Conservation (phyloP, 352 stramenopile genomes). For the Phytophthora sojae region DNA sequence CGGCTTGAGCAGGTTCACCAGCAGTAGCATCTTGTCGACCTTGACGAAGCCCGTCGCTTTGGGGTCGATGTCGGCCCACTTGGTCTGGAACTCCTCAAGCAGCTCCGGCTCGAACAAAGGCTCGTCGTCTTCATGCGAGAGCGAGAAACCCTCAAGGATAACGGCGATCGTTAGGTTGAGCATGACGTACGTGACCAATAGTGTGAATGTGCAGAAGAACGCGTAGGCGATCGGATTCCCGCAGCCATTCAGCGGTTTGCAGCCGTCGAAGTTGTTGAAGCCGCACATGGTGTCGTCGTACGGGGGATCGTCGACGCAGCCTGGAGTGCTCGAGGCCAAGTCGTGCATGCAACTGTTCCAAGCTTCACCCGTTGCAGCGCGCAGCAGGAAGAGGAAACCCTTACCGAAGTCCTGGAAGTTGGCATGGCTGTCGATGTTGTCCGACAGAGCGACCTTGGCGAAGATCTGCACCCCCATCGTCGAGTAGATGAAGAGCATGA, state of each 20-base stretch:
- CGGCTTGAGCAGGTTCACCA: conserved; percentile 79
- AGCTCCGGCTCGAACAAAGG: conserved; percentile 88
- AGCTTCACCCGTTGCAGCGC: conserved; percentile 92
- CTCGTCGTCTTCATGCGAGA: conserved; percentile 88
- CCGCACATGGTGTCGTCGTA: conserved; percentile 72
- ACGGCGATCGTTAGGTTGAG: conserved; percentile 96
- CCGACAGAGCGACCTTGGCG: conserved; percentile 77
- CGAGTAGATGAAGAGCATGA: conserved; percentile 95
- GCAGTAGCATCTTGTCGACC: conserved; percentile 70
- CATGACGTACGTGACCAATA: conserved; percentile 95
- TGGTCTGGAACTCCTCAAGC: conserved; percentile 89
- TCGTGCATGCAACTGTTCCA: conserved; percentile 96
- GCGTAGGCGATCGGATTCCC: conserved; percentile 64
- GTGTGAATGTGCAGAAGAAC: conserved; percentile 89
- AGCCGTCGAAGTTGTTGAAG: conserved; percentile 74
- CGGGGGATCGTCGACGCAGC: conserved; percentile 71
- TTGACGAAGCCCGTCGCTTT: conserved; percentile 86
- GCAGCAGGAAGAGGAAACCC: conserved; percentile 91
- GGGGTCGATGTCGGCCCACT: conserved; percentile 92
- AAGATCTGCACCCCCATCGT: conserved; percentile 95
- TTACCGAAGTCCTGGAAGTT: conserved; percentile 95
- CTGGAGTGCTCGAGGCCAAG: conserved; percentile 44
- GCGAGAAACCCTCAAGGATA: conserved; percentile 93
- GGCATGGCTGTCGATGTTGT: conserved; percentile 85
- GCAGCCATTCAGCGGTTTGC: conserved; percentile 81